phyloP scores from a whole-genome alignment of 768 basidiomycete species.

The Dacryopinax spathularia region DNA sequence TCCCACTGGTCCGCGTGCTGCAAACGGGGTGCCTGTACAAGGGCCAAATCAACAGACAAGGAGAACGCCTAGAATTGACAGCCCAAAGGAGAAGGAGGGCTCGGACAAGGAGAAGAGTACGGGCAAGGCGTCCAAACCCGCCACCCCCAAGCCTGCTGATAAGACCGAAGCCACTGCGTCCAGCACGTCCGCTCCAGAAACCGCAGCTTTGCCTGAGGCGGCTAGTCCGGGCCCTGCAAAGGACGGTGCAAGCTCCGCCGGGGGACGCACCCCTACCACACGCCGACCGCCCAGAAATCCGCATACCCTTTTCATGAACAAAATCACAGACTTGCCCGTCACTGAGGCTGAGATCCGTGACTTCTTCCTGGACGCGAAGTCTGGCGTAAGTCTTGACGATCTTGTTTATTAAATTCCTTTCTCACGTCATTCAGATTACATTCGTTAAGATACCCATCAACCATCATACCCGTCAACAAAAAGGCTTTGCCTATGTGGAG shows the following conservation, averaged over 20 bases:
- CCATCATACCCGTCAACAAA: slow-evolving; percentile 32
- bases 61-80: slow-evolving; percentile 40
- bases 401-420: neutral
- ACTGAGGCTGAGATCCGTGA: slow-evolving; percentile 55
- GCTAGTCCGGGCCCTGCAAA: neutral
- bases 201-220: neutral
- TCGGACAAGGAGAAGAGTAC: slow-evolving; percentile 24
- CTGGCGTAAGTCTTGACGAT: slow-evolving; percentile 36
- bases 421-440: slow-evolving; percentile 39
- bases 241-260: slow-evolving; percentile 36
- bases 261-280: slow-evolving; percentile 57
- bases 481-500: slow-evolving; percentile 65
- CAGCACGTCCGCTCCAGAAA: slow-evolving; percentile 16
- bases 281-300: slow-evolving; percentile 52
- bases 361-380: slow-evolving; percentile 60
- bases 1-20: slow-evolving; percentile 17
- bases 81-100: slow-evolving; percentile 50
- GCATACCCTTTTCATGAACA: slow-evolving; percentile 74
- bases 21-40: slow-evolving; percentile 28
- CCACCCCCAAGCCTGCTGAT: slow-evolving; percentile 14
- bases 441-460: slow-evolving; percentile 45
- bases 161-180: slow-evolving; percentile 23
- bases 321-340: slow-evolving; percentile 33
- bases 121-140: slow-evolving; percentile 6
- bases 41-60: slow-evolving; percentile 32